Evolutionary conservation across 2,329 filamentous ascomycete species (phyloP), one percentile per base, ranked within the genome.

Genomic region (Aspergillus calidoustus): DNA sequence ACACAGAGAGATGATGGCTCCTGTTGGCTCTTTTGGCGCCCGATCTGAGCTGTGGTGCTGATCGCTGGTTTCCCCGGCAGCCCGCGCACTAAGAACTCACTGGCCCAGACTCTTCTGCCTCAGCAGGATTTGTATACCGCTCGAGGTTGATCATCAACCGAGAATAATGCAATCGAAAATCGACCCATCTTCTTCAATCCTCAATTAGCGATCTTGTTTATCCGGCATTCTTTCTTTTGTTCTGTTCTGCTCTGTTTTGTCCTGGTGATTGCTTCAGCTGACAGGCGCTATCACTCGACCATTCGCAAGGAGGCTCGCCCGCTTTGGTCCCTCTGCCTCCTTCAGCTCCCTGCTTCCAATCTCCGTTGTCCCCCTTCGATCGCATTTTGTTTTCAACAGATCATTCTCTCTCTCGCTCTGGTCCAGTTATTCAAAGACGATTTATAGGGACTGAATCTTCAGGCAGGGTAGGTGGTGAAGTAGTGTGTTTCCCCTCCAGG

Each of bases 51-150:
- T 59, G 38, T 59, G 53, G 28, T 57, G 57, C 41, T 63, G 61
- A 63, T 63, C 57, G 41, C 38, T 61, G 61, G 61, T 64, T 64
- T 64, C 61, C 61, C 61, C 44, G 61, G 61, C 61, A 64, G 61
- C 61, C 61, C 57, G 31, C 54, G 54, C 59, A 61, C 52, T 56
- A 61, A 57, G 41, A 28, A 22, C 28, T 31, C 9, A 41, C 28
- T 44, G 46, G 58, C 9, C 47, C 51, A 47, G 46, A 52, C 59
- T 51, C 13, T 25, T 25, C 49, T 28, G 25, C 30, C 51, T 49
- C 53, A 61, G 19, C 59, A 49, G 48, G 19, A 23, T 46, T 53
- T 51, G 51, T 54, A 60, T 54, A 60, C 47, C 54, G 25, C 41
- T 47, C 28, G 46, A 34, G 17, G 43, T 30, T 30, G 52, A 46